Evolutionary conservation across 2,329 filamentous ascomycete species (phyloP).

Genomic region (Ophiostoma himal-ulmi): DNA sequence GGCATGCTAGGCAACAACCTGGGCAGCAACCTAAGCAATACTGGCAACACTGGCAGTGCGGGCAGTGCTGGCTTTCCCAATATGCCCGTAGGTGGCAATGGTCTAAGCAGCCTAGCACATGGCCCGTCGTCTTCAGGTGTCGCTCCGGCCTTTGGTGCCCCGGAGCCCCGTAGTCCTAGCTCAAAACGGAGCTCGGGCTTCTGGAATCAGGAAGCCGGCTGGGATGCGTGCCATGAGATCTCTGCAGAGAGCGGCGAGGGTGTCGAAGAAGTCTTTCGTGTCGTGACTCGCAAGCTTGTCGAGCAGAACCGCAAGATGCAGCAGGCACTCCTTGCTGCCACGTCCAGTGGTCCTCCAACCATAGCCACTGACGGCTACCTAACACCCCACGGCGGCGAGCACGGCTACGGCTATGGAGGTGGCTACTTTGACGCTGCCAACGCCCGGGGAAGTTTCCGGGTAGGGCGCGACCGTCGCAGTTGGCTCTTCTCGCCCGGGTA

Average conservation of each 20-base stretch:
- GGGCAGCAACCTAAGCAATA: background rate
- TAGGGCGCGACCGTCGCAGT: conserved; percentile 52
- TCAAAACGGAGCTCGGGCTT: conserved; percentile 67
- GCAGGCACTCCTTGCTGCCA: conserved; percentile 51
- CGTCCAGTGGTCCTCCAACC: conserved; percentile 38
- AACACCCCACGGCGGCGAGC: conserved; percentile 17
- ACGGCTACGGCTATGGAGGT: conserved; percentile 25
- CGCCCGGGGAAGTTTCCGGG: conserved; percentile 48
- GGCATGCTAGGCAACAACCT: conserved; percentile 19
- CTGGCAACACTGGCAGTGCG: background rate
- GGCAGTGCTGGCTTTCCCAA: conserved; percentile 6
- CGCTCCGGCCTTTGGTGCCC: conserved; percentile 24
- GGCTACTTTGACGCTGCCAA: conserved; percentile 49
- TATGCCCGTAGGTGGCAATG: background rate
- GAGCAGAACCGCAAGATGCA: conserved; percentile 60
- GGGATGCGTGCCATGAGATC: conserved; percentile 97
- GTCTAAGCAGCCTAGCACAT: background rate
- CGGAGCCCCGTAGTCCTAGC: conserved; percentile 54
- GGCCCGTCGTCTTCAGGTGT: conserved; percentile 24
- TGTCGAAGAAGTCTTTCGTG: conserved; percentile 90
- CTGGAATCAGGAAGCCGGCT: conserved; percentile 89
- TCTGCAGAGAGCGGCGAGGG: conserved; percentile 90
- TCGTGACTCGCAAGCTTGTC: conserved; percentile 57
- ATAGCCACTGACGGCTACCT: conserved; percentile 23
- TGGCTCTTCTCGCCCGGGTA: conserved; percentile 55